Evolutionary conservation across 2,329 filamentous ascomycete species (phyloP), one percentile per base, ranked within the genome.

Genomic region (Thelonectria rubi): DNA sequence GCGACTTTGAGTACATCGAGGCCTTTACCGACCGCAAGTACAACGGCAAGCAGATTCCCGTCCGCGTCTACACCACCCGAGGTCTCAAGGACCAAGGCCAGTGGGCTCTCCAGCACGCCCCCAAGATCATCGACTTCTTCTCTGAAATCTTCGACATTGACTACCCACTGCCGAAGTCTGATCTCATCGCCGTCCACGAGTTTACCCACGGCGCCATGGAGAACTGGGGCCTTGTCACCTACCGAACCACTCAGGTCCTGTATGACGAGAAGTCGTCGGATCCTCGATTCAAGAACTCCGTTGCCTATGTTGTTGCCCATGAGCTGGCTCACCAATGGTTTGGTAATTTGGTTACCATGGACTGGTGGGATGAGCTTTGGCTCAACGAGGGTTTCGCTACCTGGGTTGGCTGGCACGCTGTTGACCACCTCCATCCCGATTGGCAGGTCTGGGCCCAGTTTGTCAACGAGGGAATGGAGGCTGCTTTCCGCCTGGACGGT

Each of bases 371-470:
- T 74, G 91, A 96, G 80, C 85, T 95, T 42, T 97, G 93, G 93
- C 85, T 97, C 54, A 97, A 97, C 73, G 94, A 98, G 78, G 94
- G 94, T 12, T 99, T 99, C 74, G 95, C 95, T 43, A 99, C 95
- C 3, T 98, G 94, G 94, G 94, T 97, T 45, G 95, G 94, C 54
- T 99, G 94, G 94, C 86, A 94, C 63, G 94, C 93, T 10, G 88
- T 94, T 60, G 92, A 98, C 74, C 86, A 96, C 74, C 87, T 98
- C 57, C 92, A 98, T 78, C 95, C 95, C 3, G 94, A 97, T 69
- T 98, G 95, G 94, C 90, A 98, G 72, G 91, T 98, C 32, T 99
- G 95, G 95, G 90, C 92, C 60, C 94, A 97, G 80, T 99, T 97
- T 79, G 92, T 98, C 72, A 93, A 93, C 79, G 95, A 98, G 82